Evolutionary conservation across 2,329 filamentous ascomycete genomes (phyloP).

Genomic region (Didymella sp.): DNA sequence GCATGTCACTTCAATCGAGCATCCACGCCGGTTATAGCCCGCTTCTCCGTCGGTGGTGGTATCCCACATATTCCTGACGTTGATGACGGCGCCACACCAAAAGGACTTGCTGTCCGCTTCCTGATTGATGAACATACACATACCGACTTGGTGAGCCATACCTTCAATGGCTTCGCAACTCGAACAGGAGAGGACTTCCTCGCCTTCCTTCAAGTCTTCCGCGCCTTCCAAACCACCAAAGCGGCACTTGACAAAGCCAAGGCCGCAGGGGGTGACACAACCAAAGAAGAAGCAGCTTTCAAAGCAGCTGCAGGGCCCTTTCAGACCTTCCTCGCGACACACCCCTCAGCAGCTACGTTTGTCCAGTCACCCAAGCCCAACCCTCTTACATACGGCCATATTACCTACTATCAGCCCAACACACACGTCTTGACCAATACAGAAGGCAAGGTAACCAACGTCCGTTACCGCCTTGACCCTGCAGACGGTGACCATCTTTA

Average conservation of each 20-base stretch:
- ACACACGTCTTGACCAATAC: constrained; percentile 17
- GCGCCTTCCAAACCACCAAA: constrained; percentile 14
- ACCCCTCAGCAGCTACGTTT: constrained; percentile 86
- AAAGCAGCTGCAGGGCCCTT: constrained; percentile 73
- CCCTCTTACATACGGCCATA: constrained; percentile 78
- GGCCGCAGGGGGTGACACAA: constrained; percentile 6
- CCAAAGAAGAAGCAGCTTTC: constrained; percentile 6
- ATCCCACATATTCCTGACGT: constrained; percentile 16
- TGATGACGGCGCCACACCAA: constrained; percentile 18
- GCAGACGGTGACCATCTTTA: constrained; percentile 15
- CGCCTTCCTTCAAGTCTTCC: constrained; percentile 17
- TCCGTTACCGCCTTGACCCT: constrained; percentile 18
- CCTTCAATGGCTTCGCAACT: constrained; percentile 19
- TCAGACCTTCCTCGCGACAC: constrained; percentile 83
- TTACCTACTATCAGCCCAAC: constrained; percentile 21
- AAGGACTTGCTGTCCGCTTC: constrained; percentile 19
- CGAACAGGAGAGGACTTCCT: constrained; percentile 17
- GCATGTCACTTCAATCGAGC: constrained; percentile 12
- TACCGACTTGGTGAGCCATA: constrained; percentile 19
- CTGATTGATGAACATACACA: constrained; percentile 11
- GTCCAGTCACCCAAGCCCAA: constrained; percentile 87
- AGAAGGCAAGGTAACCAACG: constrained; percentile 7
- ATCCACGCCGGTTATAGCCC: constrained; percentile 12
- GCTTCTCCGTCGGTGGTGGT: constrained; percentile 21
- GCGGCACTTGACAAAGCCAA: constrained; percentile 12